Base-by-base conservation (phyloP, 495 filamentous ascomycete genomes). In the Penicillium fimorum region DNA sequence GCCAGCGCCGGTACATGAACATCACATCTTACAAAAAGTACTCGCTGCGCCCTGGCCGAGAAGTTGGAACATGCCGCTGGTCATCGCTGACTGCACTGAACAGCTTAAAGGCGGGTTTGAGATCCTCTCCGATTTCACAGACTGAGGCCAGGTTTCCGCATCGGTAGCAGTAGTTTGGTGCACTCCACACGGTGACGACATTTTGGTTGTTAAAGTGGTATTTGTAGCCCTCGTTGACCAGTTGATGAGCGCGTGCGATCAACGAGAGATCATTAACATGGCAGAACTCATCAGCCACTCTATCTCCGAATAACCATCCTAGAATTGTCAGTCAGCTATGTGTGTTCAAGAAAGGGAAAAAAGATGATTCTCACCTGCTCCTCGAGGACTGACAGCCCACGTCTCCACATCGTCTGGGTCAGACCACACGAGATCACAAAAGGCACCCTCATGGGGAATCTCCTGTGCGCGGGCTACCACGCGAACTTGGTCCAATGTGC, bases 181-280 rank as follows among this genome's bases (percentile, higher is more conserved):
- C 94, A 29, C 90, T 96, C 94, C 94, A 98, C 30, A 98, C 94
- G 0, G 94, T 98, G n/a, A 97, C 94, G 50, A 98, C 94, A 24
- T 95, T 94, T 67, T 96, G 93, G 66, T 96, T 87, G 49, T 84
- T 74, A 73, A 98, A 98, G 69, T 98, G 94, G 69, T 91, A 97
- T 77, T 97, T 98, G 80, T 96, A 98, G 35, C 94, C 94, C 70
- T 98, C 94, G 58, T 97, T 97, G 52, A 98, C 94, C 5, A 98
- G 81, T 65, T 98, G 94, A 76, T 98, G 94, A 2, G 94, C 94
- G 50, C 94, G 85, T 4, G 94, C 95, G 69, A 98, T 97, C 50
- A 96, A 82, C 52, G 87, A 87, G n/a, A 98, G 79, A 38, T 90
- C 90, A 65, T 98, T 98, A 61, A 97, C 94, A 62, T 97, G 93